Evolutionary conservation across 179 eudicot species (phyloP), one percentile per base, ranked within the genome.

Genomic region (Heliamphora pulchella): DNA sequence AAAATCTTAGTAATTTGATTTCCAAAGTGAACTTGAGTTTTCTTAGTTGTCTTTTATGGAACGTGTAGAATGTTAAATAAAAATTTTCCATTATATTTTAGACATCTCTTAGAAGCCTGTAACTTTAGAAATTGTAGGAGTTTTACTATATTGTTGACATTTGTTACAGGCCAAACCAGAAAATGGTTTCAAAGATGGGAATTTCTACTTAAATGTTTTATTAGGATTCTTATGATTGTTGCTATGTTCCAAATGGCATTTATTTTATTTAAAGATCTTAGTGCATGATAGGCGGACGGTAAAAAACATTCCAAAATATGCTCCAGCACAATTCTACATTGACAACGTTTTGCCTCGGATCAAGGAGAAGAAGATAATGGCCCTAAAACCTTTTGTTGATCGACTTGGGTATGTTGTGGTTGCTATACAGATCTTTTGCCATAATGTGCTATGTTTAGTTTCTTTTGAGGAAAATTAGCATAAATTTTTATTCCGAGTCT

Each of bases 341-440:
- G 99, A 96, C 91, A 96, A 96, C 85, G 99, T 96, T 80, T 87
- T 96, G 80, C 99, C 99, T 86, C 96, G 99, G 59, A 77, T 96
- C 80, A 96, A 96, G 85, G 99, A 96, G 89, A 96, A 96, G 92
- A 96, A 91, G 87, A 94, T 94, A 83, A 96, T 96, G 99, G 85
- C 99, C 79, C 85, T 96, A 72, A 96, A 94, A 80, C 98, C 99
- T 85, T 96, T 96, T 88, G 99, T 96, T 82, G 99, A 96, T 84
- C 91, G 99, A 81, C 96, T 96, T 72, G 99, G 99, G 99, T 96
- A 86, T 89, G 97, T 83, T 75, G 20, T 79, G 44, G 51, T 53
- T 71, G 10, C 8, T 53, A 15, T 67, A 31, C 8, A 22, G 20
- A 68, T 61, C 48, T 15, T 62, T 73, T 48, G 9, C 54, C 53